A percentile compares a stretch with the other conserved stretches of the same genome.
These are phyloP conservation scores for Astrocystis sublimbata DNA, from an alignment of 495 filamentous ascomycete genomes.

Conservation along the genomic window DNA sequence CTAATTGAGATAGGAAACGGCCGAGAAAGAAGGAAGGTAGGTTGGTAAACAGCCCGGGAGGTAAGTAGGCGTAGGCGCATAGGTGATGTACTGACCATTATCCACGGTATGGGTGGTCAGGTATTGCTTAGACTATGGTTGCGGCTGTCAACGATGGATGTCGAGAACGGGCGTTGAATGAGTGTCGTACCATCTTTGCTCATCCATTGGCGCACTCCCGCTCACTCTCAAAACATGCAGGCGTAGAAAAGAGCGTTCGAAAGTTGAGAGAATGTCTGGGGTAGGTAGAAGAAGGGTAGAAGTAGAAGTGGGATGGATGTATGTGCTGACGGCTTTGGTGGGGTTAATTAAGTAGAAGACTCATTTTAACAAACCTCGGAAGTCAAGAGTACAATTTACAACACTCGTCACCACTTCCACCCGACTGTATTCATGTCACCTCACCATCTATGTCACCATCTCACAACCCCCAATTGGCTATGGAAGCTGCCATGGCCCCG, in stretches of 20 bases:
- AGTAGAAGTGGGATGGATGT: slow-evolving; percentile 9
- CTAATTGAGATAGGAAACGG: no score
- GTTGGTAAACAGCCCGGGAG: no score
- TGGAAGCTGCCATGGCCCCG: background rate
- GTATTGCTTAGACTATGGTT: slow-evolving; percentile 90
- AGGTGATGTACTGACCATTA: slow-evolving; percentile 58
- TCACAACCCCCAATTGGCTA: no score
- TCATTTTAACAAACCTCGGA: no score
- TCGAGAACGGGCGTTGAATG: background rate
- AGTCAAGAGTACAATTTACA: no score
- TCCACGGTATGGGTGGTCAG: slow-evolving; percentile 87
- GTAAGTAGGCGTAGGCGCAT: background rate
- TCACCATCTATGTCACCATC: no score
- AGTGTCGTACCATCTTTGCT: slow-evolving; percentile 45
- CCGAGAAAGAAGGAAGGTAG: no score
- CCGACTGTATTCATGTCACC: no score
- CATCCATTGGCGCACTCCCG: slow-evolving; percentile 18
- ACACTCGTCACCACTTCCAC: no score
- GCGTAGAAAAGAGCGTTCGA: no score
- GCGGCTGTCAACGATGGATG: slow-evolving; percentile 12
- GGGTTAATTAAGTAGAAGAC: no score
- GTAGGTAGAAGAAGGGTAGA: background rate
- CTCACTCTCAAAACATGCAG: no score
- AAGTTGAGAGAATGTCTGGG: background rate
- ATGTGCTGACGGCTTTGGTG: slow-evolving; percentile 23